Evolutionary conservation across 352 stramenopile species (phyloP).

Genomic region (Phytophthora podocarpi): DNA sequence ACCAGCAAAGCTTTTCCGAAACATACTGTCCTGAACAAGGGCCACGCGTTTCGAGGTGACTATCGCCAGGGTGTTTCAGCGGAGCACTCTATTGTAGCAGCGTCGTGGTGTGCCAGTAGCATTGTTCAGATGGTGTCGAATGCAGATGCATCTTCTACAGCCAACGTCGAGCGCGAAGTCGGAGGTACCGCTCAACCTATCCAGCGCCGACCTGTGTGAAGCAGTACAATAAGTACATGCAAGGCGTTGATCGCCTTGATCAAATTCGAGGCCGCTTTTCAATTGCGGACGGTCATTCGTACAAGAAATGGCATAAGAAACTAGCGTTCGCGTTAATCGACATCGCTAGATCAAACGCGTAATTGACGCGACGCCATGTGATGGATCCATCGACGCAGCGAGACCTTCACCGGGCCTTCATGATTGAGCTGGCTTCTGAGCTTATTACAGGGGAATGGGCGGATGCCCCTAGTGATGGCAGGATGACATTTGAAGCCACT

Average conservation of each 20-base stretch:
- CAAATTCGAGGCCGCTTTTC: conserved; percentile 32
- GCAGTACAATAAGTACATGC: conserved; percentile 33
- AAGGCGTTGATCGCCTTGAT: conserved; percentile 38
- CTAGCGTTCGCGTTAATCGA: conserved; percentile 10
- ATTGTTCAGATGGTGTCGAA: no score
- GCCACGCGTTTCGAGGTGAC: background rate
- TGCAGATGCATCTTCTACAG: conserved; percentile 23
- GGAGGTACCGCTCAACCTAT: background rate
- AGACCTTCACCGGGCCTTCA: background rate
- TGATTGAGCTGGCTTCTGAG: background rate
- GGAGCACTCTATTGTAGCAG: conserved; percentile 18
- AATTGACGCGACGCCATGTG: background rate
- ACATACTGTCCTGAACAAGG: conserved; percentile 25
- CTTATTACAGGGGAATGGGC: background rate
- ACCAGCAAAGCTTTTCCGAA: conserved; percentile 29
- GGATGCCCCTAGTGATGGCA: conserved; percentile 1
- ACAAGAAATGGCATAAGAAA: conserved; percentile 41
- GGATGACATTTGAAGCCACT: no score
- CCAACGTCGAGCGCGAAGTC: conserved; percentile 15
- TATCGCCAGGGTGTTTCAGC: conserved; percentile 17
- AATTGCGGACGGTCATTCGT: conserved; percentile 29
- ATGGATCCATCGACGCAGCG: background rate
- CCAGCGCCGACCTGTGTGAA: conserved; percentile 23
- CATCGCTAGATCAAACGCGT: conserved; percentile 5
- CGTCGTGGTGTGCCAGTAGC: conserved; percentile 31